These are phyloP conservation scores for Trichoderma parareesei DNA, from an alignment of 495 filamentous ascomycete genomes.

Conservation along the genomic window DNA sequence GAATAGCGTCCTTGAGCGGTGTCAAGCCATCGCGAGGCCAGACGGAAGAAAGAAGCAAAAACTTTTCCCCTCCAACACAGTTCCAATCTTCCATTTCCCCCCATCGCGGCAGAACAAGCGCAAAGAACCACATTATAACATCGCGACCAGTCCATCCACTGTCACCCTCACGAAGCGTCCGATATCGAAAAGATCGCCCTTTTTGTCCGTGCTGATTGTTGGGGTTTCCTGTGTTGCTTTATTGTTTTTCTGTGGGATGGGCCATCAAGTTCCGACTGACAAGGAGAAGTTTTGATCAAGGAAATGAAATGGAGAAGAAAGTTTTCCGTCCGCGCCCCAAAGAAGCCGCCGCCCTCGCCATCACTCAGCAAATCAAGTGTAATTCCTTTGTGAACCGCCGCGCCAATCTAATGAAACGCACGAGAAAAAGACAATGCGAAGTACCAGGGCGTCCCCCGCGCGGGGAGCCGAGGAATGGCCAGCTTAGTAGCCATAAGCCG, in stretches of 20 bases:
- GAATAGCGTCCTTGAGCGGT: slow-evolving; percentile 8
- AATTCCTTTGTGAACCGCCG: slow-evolving; percentile 13
- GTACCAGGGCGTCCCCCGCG: not conserved
- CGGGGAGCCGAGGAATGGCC: slow-evolving; percentile 1
- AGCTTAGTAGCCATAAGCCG: slow-evolving; percentile 47
- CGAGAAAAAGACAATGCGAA: slow-evolving; percentile 11
- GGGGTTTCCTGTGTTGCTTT: slow-evolving; percentile 8
- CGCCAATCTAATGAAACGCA: slow-evolving; percentile 16
- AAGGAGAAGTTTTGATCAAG: not conserved
- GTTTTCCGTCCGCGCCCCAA: not conserved
- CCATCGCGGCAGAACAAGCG: not conserved
- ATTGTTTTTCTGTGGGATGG: slow-evolving; percentile 11
- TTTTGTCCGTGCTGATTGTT: slow-evolving; percentile 8
- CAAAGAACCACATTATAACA: slow-evolving; percentile 6
- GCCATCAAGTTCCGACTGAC: slow-evolving; percentile 11
- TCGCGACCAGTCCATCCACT: not conserved
- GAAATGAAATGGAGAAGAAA: slow-evolving; percentile 8
- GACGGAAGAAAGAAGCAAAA: not conserved
- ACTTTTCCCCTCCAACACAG: not conserved
- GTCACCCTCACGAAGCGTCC: not conserved
- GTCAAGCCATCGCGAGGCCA: not conserved
- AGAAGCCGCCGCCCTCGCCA: slow-evolving; percentile 12
- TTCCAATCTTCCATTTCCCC: not conserved
- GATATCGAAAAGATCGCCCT: not conserved
- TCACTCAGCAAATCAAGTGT: slow-evolving; percentile 14